These are phyloP conservation scores for Lippia alba DNA, from an alignment of 305 asterid genomes.

Conservation along the genomic window DNA sequence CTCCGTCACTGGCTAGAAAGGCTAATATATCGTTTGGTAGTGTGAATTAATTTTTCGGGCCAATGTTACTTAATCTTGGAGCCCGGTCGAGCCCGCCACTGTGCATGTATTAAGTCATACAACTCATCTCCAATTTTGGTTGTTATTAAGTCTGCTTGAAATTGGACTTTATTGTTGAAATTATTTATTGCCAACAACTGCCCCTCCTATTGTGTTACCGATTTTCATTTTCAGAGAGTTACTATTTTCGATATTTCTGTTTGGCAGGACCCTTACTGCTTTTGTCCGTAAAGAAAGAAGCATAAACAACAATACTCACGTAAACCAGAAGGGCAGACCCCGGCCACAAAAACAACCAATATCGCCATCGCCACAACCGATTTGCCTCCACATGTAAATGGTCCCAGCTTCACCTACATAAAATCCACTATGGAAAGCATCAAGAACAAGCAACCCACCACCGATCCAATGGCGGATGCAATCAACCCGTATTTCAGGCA, in stretches of 20 bases:
- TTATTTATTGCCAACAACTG: no score
- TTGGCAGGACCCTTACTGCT: background rate
- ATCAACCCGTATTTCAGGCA: constrained; percentile 47
- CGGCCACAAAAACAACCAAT: constrained; percentile 37
- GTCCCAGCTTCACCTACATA: constrained; percentile 48
- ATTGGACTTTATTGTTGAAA: no score
- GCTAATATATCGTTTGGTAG: no score
- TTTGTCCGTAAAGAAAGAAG: constrained; percentile 20
- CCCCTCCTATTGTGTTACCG: no score
- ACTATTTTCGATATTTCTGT: background rate
- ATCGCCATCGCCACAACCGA: constrained; percentile 37
- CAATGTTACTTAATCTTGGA: no score
- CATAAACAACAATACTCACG: constrained; percentile 27
- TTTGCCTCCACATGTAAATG: constrained; percentile 47
- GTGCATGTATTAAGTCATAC: no score
- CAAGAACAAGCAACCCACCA: constrained; percentile 51
- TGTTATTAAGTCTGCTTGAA: no score
- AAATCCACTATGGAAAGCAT: constrained; percentile 49
- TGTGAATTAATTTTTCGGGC: no score
- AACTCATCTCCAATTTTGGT: no score
- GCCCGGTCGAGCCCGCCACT: no score
- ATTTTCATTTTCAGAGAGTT: no score
- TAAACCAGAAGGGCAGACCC: constrained; percentile 43
- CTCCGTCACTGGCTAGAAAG: no score
- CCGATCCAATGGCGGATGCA: constrained; percentile 46